Base-by-base conservation (phyloP, 805 yeast species). In the Metschnikowia koreensis region DNA sequence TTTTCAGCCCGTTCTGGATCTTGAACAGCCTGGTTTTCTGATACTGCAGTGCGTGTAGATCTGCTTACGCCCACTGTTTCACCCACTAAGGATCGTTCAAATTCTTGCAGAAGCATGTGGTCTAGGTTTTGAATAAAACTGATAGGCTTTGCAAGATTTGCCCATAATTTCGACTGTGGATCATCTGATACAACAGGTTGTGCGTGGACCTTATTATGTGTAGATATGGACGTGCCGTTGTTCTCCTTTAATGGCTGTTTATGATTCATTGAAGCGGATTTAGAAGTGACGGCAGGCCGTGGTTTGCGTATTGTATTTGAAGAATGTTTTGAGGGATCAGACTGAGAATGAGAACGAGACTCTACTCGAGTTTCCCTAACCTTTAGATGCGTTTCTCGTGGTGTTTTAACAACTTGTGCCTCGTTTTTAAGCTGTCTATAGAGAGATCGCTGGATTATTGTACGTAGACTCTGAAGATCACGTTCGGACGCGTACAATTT, bases 51-150 rank as follows among this genome's bases (percentile, higher is more conserved):
- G 22, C 22, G 22, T n/a, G 41, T 16, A 17, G 1, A 26, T 22
- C 26, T 27, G 15, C 7, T 13, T 7, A 15, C 10, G 5, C 41
- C 4, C 6, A 26, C 13, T 6, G 16, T 15, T 13, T 51, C 55
- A 13, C 53, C 55, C 8, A 43, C 29, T 13, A 54, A 31, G 6
- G 56, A 52, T 34, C 46, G 46, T 33, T 85, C 91, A 51, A 86
- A 72, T 63, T 86, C 91, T 51, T 76, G 79, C 61, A 82, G 89
- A 33, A 86, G 69, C 66, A 84, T 71, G 48, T 79, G 81, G 63
- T 86, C 93, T 60, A 86, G 78, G 55, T 83, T 89, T 58, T 83
- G 89, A 44, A 86, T 74, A 47, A 84, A 71, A 43, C 75, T 79
- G 41, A 86, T 70, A 1, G 90, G 87, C 58, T 79, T 83, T 3